These are phyloP conservation scores for Amborella trichopoda DNA, from an alignment of 164 flowering plant genomes.

Conservation along the genomic window DNA sequence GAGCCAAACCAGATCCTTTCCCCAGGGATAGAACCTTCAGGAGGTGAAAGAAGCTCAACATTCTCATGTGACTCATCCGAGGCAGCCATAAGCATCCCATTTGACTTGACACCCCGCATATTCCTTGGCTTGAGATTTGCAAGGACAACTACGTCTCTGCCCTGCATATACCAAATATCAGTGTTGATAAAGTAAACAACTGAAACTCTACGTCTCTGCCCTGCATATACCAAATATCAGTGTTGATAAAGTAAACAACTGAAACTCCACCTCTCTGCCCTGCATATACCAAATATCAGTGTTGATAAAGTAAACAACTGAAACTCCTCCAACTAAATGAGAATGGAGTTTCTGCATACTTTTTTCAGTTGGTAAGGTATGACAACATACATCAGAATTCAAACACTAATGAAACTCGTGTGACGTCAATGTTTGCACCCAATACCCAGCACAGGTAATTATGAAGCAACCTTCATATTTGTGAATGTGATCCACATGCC, in stretches of 20 bases:
- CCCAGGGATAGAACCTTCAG: constrained; percentile 69
- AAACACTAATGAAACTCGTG: too few relatives aligned
- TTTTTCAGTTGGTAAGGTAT: too few relatives aligned
- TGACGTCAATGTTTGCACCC: too few relatives aligned
- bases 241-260: too few relatives aligned
- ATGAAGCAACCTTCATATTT: too few relatives aligned
- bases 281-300: constrained; percentile 4
- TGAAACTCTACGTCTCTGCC: constrained; percentile 42
- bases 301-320: too few relatives aligned
- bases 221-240: constrained; percentile 11
- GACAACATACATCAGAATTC: too few relatives aligned
- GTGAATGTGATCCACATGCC: too few relatives aligned
- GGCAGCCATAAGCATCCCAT: constrained; percentile 91
- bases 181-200: too few relatives aligned
- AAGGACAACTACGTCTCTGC: constrained; percentile 55
- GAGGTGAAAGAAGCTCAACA: constrained; percentile 89
- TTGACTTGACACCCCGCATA: constrained; percentile 90
- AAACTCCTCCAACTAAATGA: too few relatives aligned
- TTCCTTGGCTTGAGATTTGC: constrained; percentile 92
- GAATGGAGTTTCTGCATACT: too few relatives aligned
- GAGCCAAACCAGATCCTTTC: constrained; percentile 88
- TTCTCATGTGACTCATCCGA: constrained; percentile 84
- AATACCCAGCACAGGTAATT: too few relatives aligned
- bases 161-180: constrained; percentile 17
- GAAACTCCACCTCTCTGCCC: constrained; percentile 48